Evolutionary conservation across 305 asterid species (phyloP), one percentile per base, ranked within the genome.

Genomic region (Ajuga reptans): DNA sequence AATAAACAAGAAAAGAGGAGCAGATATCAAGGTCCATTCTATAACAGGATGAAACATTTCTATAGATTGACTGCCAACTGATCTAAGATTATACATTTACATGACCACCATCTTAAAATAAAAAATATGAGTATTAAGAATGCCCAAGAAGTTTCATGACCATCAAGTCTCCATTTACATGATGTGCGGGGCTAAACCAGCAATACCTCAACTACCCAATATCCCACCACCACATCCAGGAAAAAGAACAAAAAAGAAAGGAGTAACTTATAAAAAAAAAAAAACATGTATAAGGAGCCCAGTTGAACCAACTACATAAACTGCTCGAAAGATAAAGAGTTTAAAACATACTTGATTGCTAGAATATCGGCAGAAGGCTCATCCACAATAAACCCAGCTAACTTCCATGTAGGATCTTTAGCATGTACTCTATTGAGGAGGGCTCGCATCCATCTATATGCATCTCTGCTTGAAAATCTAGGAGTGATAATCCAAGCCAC

Each of bases 401-500:
- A 80, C 83, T 87, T 92, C 98, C 97, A 92, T 2, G 85, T 74
- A 76, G 97, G 95, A 77, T 92, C 98, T 77, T 90, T 90, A 54
- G 87, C 89, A 62, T 75, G 80, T 79, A 90, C 93, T 87, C 94
- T 84, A 59, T 87, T 83, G 74, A 82, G 84, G 45, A 92, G 89
- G 59, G 96, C 96, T 57, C 95, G 85, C 94, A 90, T 88, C 97
- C 98, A 90, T 84, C 89, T 83, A 72, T 83, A 81, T 10, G 84
- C 62, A 59, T 87, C 91, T 61, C 78, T 81, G 72, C 86, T 81
- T 66, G 94, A 76, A 85, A 75, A 87, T 66, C 84, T 77, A 64
- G 97, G 85, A 41, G 95, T 49, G 66, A 92, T 77, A 65, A 92
- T 77, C 98, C 98, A 92, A 69, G 98, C 97, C 62, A 92, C 97